phyloP scores from a whole-genome alignment of 495 filamentous ascomycete genomes.

The Elasticomyces elasticus region DNA sequence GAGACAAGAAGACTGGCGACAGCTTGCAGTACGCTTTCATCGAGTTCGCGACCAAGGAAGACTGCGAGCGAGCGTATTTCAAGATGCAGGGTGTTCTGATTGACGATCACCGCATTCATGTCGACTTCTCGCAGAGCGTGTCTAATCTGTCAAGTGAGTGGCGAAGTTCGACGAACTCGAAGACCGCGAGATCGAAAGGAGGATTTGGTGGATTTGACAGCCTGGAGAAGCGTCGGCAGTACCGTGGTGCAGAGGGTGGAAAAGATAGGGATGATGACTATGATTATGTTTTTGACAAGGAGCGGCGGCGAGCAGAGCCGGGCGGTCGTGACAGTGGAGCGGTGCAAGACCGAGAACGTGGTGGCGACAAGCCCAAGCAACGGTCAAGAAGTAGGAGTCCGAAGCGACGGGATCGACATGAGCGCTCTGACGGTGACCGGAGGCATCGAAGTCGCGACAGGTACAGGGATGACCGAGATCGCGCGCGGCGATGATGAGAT shows the following conservation, averaged over 20 bases:
- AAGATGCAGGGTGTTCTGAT: conserved; percentile 97
- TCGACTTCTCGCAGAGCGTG: conserved; percentile 95
- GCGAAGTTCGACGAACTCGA: conserved; percentile 78
- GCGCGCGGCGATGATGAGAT: neutral
- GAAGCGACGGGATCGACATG: conserved; percentile 25
- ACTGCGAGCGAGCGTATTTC: conserved; percentile 92
- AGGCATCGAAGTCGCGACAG: conserved; percentile 24
- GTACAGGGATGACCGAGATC: conserved; percentile 18
- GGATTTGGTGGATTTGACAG: conserved; percentile 83
- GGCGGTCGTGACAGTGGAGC: conserved; percentile 9
- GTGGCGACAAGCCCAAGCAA: conserved; percentile 1
- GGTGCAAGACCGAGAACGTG: conserved; percentile 8
- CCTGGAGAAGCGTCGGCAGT: conserved; percentile 84
- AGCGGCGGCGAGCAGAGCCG: conserved; percentile 39
- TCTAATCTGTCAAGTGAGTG: conserved; percentile 83
- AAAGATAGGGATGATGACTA: conserved; percentile 45
- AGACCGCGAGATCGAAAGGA: conserved; percentile 56
- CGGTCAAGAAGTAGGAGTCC: conserved; percentile 44
- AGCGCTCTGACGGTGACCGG: conserved; percentile 11
- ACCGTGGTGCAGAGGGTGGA: conserved; percentile 59
- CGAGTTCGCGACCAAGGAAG: conserved; percentile 84
- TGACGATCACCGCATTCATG: conserved; percentile 95
- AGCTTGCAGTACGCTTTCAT: conserved; percentile 97
- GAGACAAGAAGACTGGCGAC: conserved; percentile 87
- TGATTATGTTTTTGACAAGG: conserved; percentile 75